Evolutionary conservation across 108 stramenopile genomes (phyloP).

Genomic region (Fragilariopsis cylindrus): DNA sequence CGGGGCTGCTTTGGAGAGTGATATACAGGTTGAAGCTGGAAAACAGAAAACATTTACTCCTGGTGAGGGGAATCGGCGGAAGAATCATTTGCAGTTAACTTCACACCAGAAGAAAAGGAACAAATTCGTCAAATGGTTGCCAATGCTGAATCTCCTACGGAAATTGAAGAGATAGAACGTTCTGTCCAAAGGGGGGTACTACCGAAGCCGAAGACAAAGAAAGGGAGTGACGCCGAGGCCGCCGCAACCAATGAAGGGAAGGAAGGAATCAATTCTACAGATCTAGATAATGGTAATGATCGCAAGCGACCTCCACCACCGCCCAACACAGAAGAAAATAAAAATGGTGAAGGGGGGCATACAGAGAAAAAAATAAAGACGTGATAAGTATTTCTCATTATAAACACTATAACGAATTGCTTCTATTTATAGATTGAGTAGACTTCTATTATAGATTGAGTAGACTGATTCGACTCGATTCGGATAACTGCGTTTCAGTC

Average conservation of each 20-base stretch:
- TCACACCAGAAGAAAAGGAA: slow-evolving; percentile 76
- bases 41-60: slow-evolving; percentile 75
- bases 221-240: background rate
- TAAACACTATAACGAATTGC: background rate
- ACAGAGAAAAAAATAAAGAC: slow-evolving; percentile 18
- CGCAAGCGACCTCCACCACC: slow-evolving; percentile 8
- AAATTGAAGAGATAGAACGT: slow-evolving; percentile 82
- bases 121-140: slow-evolving; percentile 76
- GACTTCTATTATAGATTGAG: background rate
- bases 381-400: background rate
- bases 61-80: slow-evolving; percentile 68
- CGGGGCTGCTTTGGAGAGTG: slow-evolving; percentile 86
- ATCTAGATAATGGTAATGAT: background rate
- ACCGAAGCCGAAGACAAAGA: slow-evolving; percentile 26
- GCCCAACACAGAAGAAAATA: background rate
- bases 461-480: background rate
- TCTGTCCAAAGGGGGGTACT: slow-evolving; percentile 74
- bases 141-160: slow-evolving; percentile 66
- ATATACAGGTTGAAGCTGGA: slow-evolving; percentile 65
- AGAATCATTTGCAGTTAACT: slow-evolving; percentile 70
- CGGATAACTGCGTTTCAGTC: background rate
- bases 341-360: background rate
- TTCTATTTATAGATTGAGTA: background rate
- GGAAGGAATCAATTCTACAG: background rate
- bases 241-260: background rate